Evolutionary conservation across 2,329 filamentous ascomycete species (phyloP), one percentile per base, ranked within the genome.

Genomic region (Aspergillus pseudoterreus): DNA sequence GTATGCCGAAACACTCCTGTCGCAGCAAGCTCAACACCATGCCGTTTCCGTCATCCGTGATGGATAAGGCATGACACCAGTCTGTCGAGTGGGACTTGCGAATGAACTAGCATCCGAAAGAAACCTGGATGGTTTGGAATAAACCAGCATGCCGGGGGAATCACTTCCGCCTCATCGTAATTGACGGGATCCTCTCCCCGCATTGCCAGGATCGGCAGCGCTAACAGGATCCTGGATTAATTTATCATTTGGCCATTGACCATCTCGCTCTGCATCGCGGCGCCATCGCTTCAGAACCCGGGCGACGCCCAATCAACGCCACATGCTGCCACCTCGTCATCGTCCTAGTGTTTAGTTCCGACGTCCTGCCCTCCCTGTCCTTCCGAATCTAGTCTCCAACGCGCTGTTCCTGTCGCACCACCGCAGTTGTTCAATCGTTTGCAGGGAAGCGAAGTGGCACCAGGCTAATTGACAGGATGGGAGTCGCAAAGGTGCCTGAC

Each of bases 131-230:
- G 36, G 45, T 48, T 48, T 48, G 24, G 22, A 30, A 14, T 48
- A 39, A 41, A 48, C 6, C 12, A 39, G 24, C 35, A 19, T 24
- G 6, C n/a, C 45, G 22, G 24, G 22, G 36, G 10, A 42, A 41
- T 17, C 24, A 21, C 12, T 24, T 24, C 36, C 45, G 24, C 22
- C 14, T 50, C 39, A 45, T 45, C 47, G 30, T 54, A 43, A 61
- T 61, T 61, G 59, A 60, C 53, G 59, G 39, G 50, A 56, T 55
- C 46, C 46, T 45, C 48, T 44, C 54, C 52, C 54, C 56, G 53
- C 54, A 58, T 39, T 43, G 52, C 51, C 50, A 45, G n/a, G 57
- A 62, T 62, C 53, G 55, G 49, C 52, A 56, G 51, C 51, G 45
- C 47, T 53, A 58, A 50, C 17, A 47, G 33, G 21, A 11, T 12